A percentile compares a stretch with the other conserved stretches of the same genome.
Evolutionary conservation across 306 rosid species (phyloP).

Genomic region (Dicorynia guianensis): DNA sequence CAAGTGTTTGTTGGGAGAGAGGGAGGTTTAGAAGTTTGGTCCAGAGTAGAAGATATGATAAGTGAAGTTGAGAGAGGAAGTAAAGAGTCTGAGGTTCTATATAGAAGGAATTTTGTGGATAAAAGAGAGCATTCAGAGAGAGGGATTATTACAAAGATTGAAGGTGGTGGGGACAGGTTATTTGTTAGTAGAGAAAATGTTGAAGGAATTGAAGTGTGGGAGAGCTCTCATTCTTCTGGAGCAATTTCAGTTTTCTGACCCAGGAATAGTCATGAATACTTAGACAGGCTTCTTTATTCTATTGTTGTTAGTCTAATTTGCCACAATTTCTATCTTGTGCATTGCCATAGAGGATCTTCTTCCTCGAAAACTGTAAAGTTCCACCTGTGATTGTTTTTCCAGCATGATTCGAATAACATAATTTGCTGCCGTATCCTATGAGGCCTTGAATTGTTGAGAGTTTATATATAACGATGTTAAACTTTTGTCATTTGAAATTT

Average conservation of each 20-base stretch:
- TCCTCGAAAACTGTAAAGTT: slow-evolving; percentile 19
- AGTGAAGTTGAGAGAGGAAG: slow-evolving; percentile 37
- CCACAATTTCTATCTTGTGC: no score
- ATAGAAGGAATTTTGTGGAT: slow-evolving; percentile 82
- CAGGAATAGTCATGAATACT: background rate
- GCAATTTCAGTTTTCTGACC: slow-evolving; percentile 48
- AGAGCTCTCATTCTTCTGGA: slow-evolving; percentile 70
- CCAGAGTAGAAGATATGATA: slow-evolving; percentile 44
- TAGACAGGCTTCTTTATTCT: slow-evolving; percentile 28
- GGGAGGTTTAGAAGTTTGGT: slow-evolving; percentile 90
- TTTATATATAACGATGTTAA: background rate
- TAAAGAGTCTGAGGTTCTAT: slow-evolving; percentile 53
- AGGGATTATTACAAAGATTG: slow-evolving; percentile 75
- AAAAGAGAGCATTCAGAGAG: slow-evolving; percentile 68
- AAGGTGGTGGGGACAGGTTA: slow-evolving; percentile 88
- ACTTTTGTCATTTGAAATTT: background rate
- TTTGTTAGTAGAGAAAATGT: slow-evolving; percentile 78
- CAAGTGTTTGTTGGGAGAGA: slow-evolving; percentile 85
- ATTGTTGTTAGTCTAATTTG: background rate
- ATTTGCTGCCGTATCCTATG: slow-evolving; percentile 23
- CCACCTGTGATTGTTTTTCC: slow-evolving; percentile 16
- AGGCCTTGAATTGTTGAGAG: background rate
- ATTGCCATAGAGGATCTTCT: background rate
- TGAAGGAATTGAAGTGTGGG: slow-evolving; percentile 96
- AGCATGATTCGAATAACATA: slow-evolving; percentile 1